Evolutionary conservation across 192 early-diverging fungal species (phyloP).

Genomic region (Backusella tarrabulga): DNA sequence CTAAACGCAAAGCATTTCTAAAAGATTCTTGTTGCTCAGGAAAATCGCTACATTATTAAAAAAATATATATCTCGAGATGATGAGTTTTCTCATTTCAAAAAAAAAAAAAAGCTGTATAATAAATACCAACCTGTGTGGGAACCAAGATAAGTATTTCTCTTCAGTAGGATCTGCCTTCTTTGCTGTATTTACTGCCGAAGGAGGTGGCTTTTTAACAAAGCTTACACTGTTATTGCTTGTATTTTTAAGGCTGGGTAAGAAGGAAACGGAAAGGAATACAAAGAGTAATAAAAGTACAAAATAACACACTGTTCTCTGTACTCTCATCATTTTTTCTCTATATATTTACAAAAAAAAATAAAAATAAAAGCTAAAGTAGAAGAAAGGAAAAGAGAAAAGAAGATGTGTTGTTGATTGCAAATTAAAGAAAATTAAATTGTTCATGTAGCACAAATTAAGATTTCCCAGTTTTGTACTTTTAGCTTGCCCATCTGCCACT

Average conservation of each 20-base stretch:
- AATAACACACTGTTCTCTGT: conserved; percentile 3
- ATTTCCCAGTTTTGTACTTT: neutral
- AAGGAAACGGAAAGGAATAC: neutral
- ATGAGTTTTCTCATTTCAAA: neutral
- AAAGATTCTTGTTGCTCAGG: conserved; percentile 25
- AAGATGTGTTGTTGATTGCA: neutral
- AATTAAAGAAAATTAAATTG: neutral
- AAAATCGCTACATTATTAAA: conserved; percentile 11
- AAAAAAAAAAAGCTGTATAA: neutral
- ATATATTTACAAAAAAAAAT: neutral
- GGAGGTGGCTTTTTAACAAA: neutral
- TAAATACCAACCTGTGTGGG: conserved; percentile 10
- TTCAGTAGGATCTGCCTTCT: neutral
- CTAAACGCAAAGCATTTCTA: conserved; percentile 24
- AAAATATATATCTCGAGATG: neutral
- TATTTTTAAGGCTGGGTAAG: neutral
- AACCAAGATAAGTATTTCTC: conserved; percentile 18
- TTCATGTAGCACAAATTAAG: neutral
- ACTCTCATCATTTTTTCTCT: conserved; percentile 10
- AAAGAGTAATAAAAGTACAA: conserved; percentile 6
- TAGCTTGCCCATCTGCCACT: neutral
- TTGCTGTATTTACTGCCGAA: neutral
- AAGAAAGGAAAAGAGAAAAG: neutral
- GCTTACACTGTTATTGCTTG: neutral
- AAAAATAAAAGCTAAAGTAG: neutral